Evolutionary conservation across 495 filamentous ascomycete genomes (phyloP), one percentile per base, ranked within the genome.

Genomic region (Extremus antarcticus): DNA sequence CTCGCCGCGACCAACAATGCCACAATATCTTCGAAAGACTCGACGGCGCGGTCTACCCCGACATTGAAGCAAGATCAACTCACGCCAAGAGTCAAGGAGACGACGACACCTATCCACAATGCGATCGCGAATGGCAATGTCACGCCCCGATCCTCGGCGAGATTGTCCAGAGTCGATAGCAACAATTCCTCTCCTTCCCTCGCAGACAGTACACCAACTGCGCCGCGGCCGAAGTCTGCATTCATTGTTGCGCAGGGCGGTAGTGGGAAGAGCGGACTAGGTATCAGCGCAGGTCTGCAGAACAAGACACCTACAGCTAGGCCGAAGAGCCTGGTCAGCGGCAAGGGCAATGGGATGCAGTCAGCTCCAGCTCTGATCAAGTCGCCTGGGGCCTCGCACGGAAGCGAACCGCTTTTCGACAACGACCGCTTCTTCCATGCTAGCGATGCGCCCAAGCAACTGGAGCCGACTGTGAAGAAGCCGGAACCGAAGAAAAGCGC

Each of bases 371-470:
- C 59, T 15, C 40, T 55, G 24, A 51, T 57, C 17, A 56, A 52
- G 23, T 61, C 62, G 38, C 56, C 58, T 9, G 50, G 48, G 23
- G 16, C 35, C 2, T 16, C 49, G 11, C 47, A 60, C 9, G 19
- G 35, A 35, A 49, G 25, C 54, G 51, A 16, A 22, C 22, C 40
- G 43, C 13, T 16, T 24, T 35, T 50, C 20, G 51, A 55, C 20
- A 55, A 63, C 48, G 58, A 58, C 29, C 62, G 61, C 57, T 72
- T 72, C 63, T 71, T 72, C 55, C 70, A 69, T 35, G 68, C 70
- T 10, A 65, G 53, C 47, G 67, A 71, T 48, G 56, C 51, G 45
- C 51, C 55, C 25, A 53, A 51, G 9, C 63, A 65, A 20, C 61
- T 63, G 20, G 39, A 53, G 43, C 24, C 49, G 24, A 55, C 35